These are phyloP conservation scores for Liriodendron chinense DNA, from an alignment of 164 flowering plant genomes.

Conservation along the genomic window DNA sequence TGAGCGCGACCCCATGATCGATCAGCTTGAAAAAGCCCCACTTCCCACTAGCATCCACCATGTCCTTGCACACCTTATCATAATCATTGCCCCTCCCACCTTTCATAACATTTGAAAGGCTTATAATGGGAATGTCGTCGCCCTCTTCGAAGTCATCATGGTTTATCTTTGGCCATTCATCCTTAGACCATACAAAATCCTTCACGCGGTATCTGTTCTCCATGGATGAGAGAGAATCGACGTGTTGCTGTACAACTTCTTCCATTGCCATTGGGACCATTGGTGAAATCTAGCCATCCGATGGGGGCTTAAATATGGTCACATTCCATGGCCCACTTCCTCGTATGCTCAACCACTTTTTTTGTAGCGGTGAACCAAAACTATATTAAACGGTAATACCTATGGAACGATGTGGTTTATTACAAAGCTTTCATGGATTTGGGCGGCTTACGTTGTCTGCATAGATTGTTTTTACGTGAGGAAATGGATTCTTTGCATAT, in stretches of 20 bases:
- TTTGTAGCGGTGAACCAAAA: background rate
- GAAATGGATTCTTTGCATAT: no score
- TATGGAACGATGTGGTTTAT: no score
- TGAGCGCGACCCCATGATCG: constrained; percentile 23
- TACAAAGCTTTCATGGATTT: no score
- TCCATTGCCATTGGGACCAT: constrained; percentile 11
- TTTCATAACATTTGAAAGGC: constrained; percentile 5
- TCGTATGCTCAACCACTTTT: background rate
- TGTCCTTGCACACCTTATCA: constrained; percentile 18
- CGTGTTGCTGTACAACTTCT: constrained; percentile 15
- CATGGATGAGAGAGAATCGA: constrained; percentile 26
- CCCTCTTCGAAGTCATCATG: constrained; percentile 17
- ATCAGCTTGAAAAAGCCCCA: constrained; percentile 36
- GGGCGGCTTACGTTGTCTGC: no score
- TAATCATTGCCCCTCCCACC: constrained; percentile 7
- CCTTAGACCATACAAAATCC: constrained; percentile 28
- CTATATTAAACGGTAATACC: background rate
- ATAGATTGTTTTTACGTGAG: no score
- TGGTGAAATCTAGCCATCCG: background rate
- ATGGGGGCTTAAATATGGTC: background rate
- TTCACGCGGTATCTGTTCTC: constrained; percentile 21
- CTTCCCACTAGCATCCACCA: constrained; percentile 25
- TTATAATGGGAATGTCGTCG: constrained; percentile 21
- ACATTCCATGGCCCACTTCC: background rate
- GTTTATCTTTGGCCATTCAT: constrained; percentile 28